Evolutionary conservation across 176 grass and related monocot species (phyloP).

Genomic region (Calamus simplicifolius): DNA sequence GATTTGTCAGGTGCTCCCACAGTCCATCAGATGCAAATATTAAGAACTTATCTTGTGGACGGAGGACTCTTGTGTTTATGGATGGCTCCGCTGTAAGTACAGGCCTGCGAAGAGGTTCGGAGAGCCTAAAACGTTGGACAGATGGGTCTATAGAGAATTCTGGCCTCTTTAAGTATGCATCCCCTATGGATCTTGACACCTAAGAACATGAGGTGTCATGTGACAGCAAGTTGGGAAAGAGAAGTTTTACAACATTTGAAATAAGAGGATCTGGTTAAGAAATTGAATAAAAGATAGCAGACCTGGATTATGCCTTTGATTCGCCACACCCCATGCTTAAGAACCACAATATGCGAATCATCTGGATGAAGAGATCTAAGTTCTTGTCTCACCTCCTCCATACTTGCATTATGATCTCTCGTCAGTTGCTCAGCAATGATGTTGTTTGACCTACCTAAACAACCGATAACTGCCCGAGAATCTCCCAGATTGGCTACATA

Average conservation of each 20-base stretch:
- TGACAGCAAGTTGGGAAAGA: background rate
- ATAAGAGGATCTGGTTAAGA: too few species aligned
- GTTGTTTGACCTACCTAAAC: slow-evolving; percentile 40
- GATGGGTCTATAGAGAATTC: slow-evolving; percentile 73
- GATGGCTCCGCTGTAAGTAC: slow-evolving; percentile 81
- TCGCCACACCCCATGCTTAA: slow-evolving; percentile 96
- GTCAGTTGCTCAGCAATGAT: slow-evolving; percentile 85
- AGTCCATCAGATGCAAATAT: slow-evolving; percentile 96
- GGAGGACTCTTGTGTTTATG: slow-evolving; percentile 42
- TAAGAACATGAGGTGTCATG: slow-evolving; percentile 13
- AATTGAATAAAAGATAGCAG: background rate
- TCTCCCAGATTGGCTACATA: slow-evolving; percentile 93
- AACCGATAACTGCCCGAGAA: slow-evolving; percentile 78
- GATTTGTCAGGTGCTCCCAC: slow-evolving; percentile 90
- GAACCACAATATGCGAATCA: slow-evolving; percentile 86
- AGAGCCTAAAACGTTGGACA: slow-evolving; percentile 66
- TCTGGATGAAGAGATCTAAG: slow-evolving; percentile 85
- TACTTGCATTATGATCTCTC: slow-evolving; percentile 85
- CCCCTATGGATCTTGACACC: slow-evolving; percentile 97
- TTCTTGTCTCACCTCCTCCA: slow-evolving; percentile 86
- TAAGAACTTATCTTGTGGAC: slow-evolving; percentile 71
- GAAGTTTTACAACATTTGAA: too few species aligned
- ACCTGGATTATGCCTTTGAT: slow-evolving; percentile 99
- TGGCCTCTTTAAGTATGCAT: slow-evolving; percentile 84
- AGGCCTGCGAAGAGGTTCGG: slow-evolving; percentile 64